Evolutionary conservation across 1,139 yeast species (phyloP).

Genomic region (Hansenula anomala): DNA sequence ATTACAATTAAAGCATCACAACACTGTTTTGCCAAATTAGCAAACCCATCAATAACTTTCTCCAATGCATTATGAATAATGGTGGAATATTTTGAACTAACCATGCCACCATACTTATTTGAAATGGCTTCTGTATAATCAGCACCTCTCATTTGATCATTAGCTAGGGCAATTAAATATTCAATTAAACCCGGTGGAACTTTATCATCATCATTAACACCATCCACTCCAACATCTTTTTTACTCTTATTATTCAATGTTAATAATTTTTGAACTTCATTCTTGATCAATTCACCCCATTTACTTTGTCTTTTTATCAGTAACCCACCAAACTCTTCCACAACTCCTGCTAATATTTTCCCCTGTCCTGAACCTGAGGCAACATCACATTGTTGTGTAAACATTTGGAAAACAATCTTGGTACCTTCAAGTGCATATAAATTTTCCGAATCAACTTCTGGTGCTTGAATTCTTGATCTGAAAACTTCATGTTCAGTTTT

Average conservation of each 20-base stretch:
- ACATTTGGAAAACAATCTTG: slow-evolving; percentile 74
- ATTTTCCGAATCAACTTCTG: slow-evolving; percentile 67
- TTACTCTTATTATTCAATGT: slow-evolving; percentile 36
- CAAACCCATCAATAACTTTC: slow-evolving; percentile 68
- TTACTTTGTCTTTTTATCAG: slow-evolving; percentile 56
- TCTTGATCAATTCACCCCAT: slow-evolving; percentile 54
- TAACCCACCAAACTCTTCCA: slow-evolving; percentile 65
- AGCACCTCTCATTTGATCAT: slow-evolving; percentile 84
- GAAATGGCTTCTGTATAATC: slow-evolving; percentile 73
- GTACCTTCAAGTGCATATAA: slow-evolving; percentile 61
- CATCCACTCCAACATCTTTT: slow-evolving; percentile 42
- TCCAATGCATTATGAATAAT: slow-evolving; percentile 55
- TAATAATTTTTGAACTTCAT: slow-evolving; percentile 54
- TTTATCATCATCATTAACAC: slow-evolving; percentile 50
- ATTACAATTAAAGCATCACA: slow-evolving; percentile 60
- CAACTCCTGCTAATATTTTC: slow-evolving; percentile 75
- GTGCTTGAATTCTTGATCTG: slow-evolving; percentile 59
- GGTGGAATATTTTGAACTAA: slow-evolving; percentile 58
- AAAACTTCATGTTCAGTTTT: slow-evolving; percentile 62
- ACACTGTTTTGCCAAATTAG: slow-evolving; percentile 68
- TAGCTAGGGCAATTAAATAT: slow-evolving; percentile 78
- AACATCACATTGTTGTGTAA: slow-evolving; percentile 88
- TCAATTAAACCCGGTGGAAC: slow-evolving; percentile 79
- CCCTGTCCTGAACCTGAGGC: slow-evolving; percentile 88
- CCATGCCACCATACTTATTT: slow-evolving; percentile 58